Base-by-base conservation (phyloP, 495 filamentous ascomycete genomes). In the Echria macrotheca region DNA sequence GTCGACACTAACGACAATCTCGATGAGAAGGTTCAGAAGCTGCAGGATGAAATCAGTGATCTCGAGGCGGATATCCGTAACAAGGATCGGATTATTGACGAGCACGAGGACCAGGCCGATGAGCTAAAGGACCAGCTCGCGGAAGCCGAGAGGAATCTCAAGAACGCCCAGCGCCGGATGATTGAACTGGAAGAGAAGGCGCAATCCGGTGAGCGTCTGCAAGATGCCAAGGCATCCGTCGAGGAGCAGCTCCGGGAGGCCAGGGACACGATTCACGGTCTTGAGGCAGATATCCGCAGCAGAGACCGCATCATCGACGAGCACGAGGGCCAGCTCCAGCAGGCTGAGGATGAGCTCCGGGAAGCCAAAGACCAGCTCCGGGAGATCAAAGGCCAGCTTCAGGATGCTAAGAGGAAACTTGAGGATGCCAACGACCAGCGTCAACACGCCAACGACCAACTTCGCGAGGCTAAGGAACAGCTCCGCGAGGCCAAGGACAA, bases 181-280 rank as follows among this genome's bases (percentile, higher is more conserved):
- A 64, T 77, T 50, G 79, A 84, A 37, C 64, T 88, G 17, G 80
- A 86, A 55, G 72, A 78, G n/a, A 76, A 76, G 17, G 76, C 78
- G 4, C 70, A 76, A 23, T 70, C 73, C 1, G 66, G 64, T 32
- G 70, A 74, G 1, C 75, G 80, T 2, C 70, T 80, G 5, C 65
- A 71, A 35, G 79, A 86, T 54, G 75, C 80, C 17, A 70, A 70
- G 54, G 70, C 74, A 23, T 70, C 69, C 6, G 75, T 77, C 38
- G 52, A 68, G 25, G 69, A 73, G 21, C 54, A 79, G 2, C 69
- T 79, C 7, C 65, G 70, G 35, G 79, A 86, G 55, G 75, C 80
- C 17, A 70, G 69, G 55, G 71, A 75, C 23, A 71, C 69, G 6
- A 76, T 77, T 38, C 50, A 68, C 23, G 69, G 73, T 22, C 55